These are phyloP conservation scores for Populus hybrid DNA, from an alignment of 441 rosid species.

Conservation along the genomic window DNA sequence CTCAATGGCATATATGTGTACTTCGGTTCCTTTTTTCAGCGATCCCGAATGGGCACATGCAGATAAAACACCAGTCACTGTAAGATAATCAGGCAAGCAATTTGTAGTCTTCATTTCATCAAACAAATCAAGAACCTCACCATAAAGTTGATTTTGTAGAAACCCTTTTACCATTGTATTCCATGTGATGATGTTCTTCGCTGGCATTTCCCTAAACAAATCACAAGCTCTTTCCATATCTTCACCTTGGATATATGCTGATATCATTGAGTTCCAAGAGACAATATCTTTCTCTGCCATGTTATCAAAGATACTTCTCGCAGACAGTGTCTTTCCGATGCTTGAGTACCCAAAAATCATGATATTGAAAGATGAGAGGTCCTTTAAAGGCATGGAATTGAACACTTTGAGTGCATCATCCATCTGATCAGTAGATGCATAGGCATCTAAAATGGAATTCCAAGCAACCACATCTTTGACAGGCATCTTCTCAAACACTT, in stretches of 20 bases:
- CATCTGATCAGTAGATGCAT: conserved; percentile 23
- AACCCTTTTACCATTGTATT: conserved; percentile 32
- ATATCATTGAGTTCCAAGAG: conserved; percentile 31
- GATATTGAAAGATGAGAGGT: conserved; percentile 21
- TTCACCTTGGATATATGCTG: conserved; percentile 16
- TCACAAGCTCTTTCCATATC: conserved; percentile 20
- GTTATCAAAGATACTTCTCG: conserved; percentile 18
- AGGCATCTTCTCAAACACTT: conserved; percentile 27
- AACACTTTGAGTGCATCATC: conserved; percentile 22
- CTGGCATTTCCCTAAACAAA: conserved; percentile 22
- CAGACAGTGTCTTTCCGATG: conserved; percentile 10
- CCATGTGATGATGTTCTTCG: conserved; percentile 25
- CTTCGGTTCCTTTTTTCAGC: conserved; percentile 17
- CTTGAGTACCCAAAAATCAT: conserved; percentile 29
- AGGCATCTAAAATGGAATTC: conserved; percentile 28
- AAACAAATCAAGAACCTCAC: conserved; percentile 21
- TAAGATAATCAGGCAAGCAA: conserved; percentile 21
- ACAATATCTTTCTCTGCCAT: conserved; percentile 22
- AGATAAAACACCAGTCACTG: conserved; percentile 24
- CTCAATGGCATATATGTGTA: conserved; percentile 20
- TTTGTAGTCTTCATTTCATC: conserved; percentile 21
- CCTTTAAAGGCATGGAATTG: conserved; percentile 26
- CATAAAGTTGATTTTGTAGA: conserved; percentile 15
- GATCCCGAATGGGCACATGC: conserved; percentile 27
- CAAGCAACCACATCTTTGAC: conserved; percentile 23